These are phyloP conservation scores for Fraxinus floribunda DNA, from an alignment of 305 asterid species.

Conservation along the genomic window DNA sequence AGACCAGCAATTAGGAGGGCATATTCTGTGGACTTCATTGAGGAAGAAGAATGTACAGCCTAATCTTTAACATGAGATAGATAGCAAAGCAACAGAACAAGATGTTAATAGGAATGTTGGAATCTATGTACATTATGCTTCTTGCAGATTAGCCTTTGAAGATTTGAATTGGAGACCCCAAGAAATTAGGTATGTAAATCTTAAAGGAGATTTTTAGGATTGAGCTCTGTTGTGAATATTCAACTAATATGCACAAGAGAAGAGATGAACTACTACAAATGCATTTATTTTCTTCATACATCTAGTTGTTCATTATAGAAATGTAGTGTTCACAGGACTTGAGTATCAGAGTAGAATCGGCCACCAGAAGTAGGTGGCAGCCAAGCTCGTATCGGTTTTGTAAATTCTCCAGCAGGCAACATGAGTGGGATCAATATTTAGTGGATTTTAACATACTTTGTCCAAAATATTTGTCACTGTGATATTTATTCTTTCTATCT, in stretches of 20 bases:
- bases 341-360: neutral
- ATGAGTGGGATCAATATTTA: neutral
- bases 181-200: neutral
- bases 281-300: neutral
- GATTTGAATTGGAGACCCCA: neutral
- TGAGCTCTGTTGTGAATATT: conserved; percentile 7
- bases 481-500: neutral
- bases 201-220: neutral
- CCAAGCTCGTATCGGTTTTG: neutral
- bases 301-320: neutral
- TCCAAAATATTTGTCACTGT: neutral
- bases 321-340: neutral
- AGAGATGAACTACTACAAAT: neutral
- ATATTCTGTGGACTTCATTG: conserved; percentile 17
- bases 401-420: neutral
- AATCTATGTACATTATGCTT: neutral
- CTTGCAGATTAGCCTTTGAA: neutral
- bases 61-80: neutral
- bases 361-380: neutral
- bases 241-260: conserved; percentile 2
- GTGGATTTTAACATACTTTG: neutral
- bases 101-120: neutral
- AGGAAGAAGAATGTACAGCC: conserved; percentile 26
- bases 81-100: neutral
- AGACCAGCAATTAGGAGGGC: conserved; percentile 39